Conservation (phyloP, 768 basidiomycete genomes). For the Boletus barrowsii region DNA sequence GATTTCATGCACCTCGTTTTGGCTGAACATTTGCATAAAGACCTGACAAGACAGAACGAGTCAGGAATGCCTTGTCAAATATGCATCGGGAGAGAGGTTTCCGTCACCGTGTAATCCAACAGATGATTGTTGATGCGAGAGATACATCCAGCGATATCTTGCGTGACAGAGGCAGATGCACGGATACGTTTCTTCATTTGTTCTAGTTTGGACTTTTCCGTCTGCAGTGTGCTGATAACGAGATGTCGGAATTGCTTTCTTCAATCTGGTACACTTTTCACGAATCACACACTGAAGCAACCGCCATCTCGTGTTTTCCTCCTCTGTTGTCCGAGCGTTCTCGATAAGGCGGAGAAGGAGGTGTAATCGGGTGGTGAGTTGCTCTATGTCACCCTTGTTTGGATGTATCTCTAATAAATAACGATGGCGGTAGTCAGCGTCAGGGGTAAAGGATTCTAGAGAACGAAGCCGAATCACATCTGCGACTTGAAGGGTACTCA, state of each 20-base stretch:
- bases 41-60: background rate
- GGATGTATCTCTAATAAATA: background rate
- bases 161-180: background rate
- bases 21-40: background rate
- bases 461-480: background rate
- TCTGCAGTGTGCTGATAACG: no score
- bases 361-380: background rate
- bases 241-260: no score
- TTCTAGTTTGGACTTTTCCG: background rate
- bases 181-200: background rate
- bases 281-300: background rate
- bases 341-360: background rate
- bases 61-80: background rate
- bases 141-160: background rate
- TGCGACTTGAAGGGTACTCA: background rate
- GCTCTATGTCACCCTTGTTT: conserved; percentile 2
- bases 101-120: conserved; percentile 8
- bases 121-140: background rate
- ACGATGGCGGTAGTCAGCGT: background rate
- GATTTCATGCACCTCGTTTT: background rate
- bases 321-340: background rate
- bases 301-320: background rate
- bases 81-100: background rate
- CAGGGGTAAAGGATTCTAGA: no score
- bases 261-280: no score